Conservation (phyloP, 2,329 filamentous ascomycete genomes). For the Paracoccidioides lutzii region DNA sequence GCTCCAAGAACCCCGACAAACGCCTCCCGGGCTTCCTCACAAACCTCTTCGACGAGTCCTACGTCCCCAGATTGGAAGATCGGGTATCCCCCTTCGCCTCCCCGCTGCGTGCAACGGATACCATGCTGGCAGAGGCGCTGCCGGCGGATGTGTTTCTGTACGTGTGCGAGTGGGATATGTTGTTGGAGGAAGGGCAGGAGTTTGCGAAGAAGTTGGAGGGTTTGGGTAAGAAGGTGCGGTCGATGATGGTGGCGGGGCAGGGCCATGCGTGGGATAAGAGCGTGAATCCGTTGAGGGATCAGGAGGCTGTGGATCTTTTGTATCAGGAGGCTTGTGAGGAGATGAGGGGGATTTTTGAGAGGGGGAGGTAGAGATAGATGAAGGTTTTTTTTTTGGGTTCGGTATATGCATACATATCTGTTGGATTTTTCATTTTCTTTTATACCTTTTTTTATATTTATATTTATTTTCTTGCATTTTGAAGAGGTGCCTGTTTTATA, state of each 20-base stretch:
- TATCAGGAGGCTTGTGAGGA: slow-evolving; percentile 33
- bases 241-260: slow-evolving; percentile 35
- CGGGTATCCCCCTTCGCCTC: slow-evolving; percentile 47
- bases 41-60: slow-evolving; percentile 37
- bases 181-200: slow-evolving; percentile 44
- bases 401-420: too few species aligned
- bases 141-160: slow-evolving; percentile 50
- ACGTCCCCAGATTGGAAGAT: slow-evolving; percentile 34
- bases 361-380: not conserved
- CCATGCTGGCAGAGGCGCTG: slow-evolving; percentile 40
- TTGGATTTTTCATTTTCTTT: too few species aligned
- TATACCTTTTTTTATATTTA: too few species aligned
- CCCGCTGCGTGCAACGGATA: slow-evolving; percentile 43
- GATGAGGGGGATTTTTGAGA: slow-evolving; percentile 27
- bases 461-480: too few species aligned
- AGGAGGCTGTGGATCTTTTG: slow-evolving; percentile 28
- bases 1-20: slow-evolving; percentile 40
- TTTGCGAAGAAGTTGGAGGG: slow-evolving; percentile 31
- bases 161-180: slow-evolving; percentile 55
- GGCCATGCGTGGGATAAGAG: slow-evolving; percentile 39
- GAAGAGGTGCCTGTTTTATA: too few species aligned
- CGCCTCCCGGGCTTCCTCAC: slow-evolving; percentile 37
- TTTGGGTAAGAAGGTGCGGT: slow-evolving; percentile 33
- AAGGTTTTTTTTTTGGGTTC: too few species aligned
- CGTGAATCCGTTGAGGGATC: slow-evolving; percentile 36